phyloP scores from a whole-genome alignment of 805 yeast genomes.

The Millerozyma miso region DNA sequence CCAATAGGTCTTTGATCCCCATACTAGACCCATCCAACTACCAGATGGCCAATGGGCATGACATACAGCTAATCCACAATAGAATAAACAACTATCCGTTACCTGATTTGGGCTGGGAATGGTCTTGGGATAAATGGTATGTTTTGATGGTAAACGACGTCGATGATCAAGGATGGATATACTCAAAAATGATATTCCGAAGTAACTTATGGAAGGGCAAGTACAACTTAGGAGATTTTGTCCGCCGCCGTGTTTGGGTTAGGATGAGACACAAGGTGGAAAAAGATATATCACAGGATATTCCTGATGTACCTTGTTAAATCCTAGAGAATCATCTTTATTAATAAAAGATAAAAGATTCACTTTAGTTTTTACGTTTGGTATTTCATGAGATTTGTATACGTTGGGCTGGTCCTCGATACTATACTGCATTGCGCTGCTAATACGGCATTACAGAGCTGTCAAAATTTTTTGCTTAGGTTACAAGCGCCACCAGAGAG shows the following conservation, averaged over 20 bases:
- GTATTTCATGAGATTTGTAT: too few species aligned
- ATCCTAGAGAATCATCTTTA: too few species aligned
- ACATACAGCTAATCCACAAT: constrained; percentile 25
- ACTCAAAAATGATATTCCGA: constrained; percentile 50
- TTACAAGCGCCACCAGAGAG: too few species aligned
- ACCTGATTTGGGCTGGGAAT: constrained; percentile 59
- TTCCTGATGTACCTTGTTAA: too few species aligned
- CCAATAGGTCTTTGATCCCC: constrained; percentile 43
- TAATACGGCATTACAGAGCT: too few species aligned
- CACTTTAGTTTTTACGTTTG: too few species aligned
- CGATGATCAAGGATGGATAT: constrained; percentile 85
- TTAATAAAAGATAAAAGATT: too few species aligned
- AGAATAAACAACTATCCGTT: constrained; percentile 37
- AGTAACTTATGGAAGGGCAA: constrained; percentile 61
- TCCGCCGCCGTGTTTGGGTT: constrained; percentile 65
- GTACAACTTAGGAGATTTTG: constrained; percentile 53
- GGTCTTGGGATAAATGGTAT: constrained; percentile 73
- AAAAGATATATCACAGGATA: not conserved
- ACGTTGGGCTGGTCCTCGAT: too few species aligned
- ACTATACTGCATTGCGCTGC: too few species aligned
- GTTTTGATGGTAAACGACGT: constrained; percentile 66
- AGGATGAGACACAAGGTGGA: constrained; percentile 28
- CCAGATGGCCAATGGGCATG: constrained; percentile 41
- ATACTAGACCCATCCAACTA: constrained; percentile 48
- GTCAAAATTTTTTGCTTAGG: too few species aligned